Percentiles rank a stretch among this genome's conserved stretches.
These are phyloP conservation scores for Colletotrichum australisinense DNA, from an alignment of 2,329 filamentous ascomycete species.

Conservation along the genomic window DNA sequence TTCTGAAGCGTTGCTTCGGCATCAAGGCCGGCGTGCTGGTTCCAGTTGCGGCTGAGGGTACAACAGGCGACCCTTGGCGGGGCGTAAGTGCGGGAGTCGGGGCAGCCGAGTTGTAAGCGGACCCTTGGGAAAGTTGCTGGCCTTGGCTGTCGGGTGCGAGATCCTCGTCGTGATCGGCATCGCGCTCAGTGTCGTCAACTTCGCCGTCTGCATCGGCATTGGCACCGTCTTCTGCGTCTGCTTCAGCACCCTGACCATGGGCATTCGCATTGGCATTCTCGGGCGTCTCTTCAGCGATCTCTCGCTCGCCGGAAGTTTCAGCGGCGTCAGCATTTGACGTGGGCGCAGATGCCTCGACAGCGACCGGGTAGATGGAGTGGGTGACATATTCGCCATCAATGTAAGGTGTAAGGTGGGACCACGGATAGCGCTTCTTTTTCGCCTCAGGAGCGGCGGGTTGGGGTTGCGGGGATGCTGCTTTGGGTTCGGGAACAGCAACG, in stretches of 20 bases:
- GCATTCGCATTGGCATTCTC: slow-evolving; percentile 10
- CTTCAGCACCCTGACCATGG: slow-evolving; percentile 38
- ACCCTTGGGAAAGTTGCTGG: slow-evolving; percentile 23
- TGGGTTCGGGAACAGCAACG: slow-evolving; percentile 7
- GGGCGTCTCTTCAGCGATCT: slow-evolving; percentile 25
- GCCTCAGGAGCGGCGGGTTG: not conserved
- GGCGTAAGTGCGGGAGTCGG: slow-evolving; percentile 53
- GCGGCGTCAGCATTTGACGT: slow-evolving; percentile 19
- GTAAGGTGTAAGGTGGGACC: slow-evolving; percentile 54
- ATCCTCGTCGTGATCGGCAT: slow-evolving; percentile 36
- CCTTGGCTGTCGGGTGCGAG: slow-evolving; percentile 21
- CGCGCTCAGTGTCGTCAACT: slow-evolving; percentile 40
- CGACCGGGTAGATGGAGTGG: slow-evolving; percentile 45
- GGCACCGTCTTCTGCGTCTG: slow-evolving; percentile 39
- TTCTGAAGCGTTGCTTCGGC: slow-evolving; percentile 38
- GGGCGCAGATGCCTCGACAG: slow-evolving; percentile 40
- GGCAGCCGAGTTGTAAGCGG: slow-evolving; percentile 43
- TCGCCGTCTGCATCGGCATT: slow-evolving; percentile 41
- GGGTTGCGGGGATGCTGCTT: slow-evolving; percentile 30
- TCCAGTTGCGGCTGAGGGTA: slow-evolving; percentile 38
- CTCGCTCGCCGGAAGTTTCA: slow-evolving; percentile 19
- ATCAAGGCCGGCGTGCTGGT: slow-evolving; percentile 49
- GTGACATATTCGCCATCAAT: slow-evolving; percentile 50
- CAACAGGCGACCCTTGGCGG: slow-evolving; percentile 50
- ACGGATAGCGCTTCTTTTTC: slow-evolving; percentile 41